These are phyloP conservation scores for Dictyostelium citrinum DNA, from an alignment of 78 protist species.

Conservation along the genomic window DNA sequence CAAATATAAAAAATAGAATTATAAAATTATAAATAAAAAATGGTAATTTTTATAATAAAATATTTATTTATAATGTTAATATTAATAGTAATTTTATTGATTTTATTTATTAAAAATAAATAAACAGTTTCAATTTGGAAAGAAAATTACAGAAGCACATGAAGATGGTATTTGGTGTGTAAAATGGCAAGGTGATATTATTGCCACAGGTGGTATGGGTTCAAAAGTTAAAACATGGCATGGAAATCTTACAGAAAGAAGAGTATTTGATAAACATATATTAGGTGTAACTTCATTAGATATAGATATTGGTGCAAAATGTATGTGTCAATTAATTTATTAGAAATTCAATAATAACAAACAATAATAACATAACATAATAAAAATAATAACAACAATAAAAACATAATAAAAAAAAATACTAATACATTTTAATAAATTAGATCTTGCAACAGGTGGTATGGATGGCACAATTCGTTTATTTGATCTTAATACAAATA, in stretches of 20 bases:
- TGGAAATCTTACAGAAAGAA: constrained; percentile 25
- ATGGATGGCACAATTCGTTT: constrained; percentile 28
- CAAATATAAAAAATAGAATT: neutral
- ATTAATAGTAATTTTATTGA: too few species aligned
- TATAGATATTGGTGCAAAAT: neutral
- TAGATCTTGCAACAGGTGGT: constrained; percentile 51
- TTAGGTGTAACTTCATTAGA: constrained; percentile 70
- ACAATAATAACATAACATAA: neutral
- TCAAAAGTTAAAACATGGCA: constrained; percentile 57
- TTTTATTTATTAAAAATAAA: neutral
- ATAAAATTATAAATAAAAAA: too few species aligned
- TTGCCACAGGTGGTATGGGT: constrained; percentile 75
- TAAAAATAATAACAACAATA: neutral
- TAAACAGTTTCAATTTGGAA: constrained; percentile 31
- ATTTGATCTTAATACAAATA: constrained; percentile 12
- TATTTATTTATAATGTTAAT: too few species aligned
- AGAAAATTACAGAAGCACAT: constrained; percentile 53
- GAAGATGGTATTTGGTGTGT: constrained; percentile 77
- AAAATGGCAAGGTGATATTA: constrained; percentile 36
- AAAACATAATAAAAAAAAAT: neutral
- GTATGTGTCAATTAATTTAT: too few species aligned
- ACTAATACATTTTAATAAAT: neutral
- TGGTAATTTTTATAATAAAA: neutral
- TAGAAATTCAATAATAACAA: too few species aligned
- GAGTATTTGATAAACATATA: constrained; percentile 41